Conservation (phyloP, 176 grass and related monocot genomes). For the Bothriochloa decipiens region DNA sequence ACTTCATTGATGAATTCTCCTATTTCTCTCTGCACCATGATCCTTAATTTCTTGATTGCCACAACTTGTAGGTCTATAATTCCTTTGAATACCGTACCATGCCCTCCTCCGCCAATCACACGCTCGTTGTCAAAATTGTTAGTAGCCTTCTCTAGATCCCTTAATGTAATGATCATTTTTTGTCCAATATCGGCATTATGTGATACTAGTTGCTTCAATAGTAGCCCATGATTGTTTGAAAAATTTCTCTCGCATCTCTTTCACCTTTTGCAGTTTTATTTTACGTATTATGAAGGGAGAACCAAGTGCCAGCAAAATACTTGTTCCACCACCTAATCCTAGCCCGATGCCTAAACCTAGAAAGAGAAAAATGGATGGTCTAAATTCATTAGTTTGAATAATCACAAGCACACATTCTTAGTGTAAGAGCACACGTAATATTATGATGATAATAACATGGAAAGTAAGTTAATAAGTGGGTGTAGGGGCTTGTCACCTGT, state of each 20-base stretch:
- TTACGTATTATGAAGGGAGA: conserved; percentile 23
- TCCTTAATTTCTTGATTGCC: too few species aligned
- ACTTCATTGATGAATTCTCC: too few species aligned
- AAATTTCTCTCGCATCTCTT: conserved; percentile 36
- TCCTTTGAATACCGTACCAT: too few species aligned
- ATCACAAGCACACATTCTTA: too few species aligned
- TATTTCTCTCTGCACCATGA: too few species aligned
- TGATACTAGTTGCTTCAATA: conserved; percentile 44
- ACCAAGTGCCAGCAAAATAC: not conserved
- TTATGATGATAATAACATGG: too few species aligned
- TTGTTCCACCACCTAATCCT: not conserved
- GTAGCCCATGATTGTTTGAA: conserved; percentile 45
- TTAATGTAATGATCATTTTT: conserved; percentile 47
- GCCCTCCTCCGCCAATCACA: too few species aligned
- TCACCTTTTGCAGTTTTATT: conserved; percentile 25
- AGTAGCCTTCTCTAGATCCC: conserved; percentile 53
- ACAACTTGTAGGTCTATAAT: too few species aligned
- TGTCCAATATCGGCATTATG: conserved; percentile 44
- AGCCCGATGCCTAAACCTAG: not conserved
- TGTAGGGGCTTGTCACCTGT: too few species aligned
- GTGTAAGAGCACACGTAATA: too few species aligned
- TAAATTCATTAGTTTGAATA: too few species aligned
- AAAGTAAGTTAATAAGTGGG: too few species aligned
- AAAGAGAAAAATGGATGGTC: not conserved
- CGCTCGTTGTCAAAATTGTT: not conserved